Conservation (phyloP, 2,329 filamentous ascomycete genomes). For the Albifimbria verrucaria region DNA sequence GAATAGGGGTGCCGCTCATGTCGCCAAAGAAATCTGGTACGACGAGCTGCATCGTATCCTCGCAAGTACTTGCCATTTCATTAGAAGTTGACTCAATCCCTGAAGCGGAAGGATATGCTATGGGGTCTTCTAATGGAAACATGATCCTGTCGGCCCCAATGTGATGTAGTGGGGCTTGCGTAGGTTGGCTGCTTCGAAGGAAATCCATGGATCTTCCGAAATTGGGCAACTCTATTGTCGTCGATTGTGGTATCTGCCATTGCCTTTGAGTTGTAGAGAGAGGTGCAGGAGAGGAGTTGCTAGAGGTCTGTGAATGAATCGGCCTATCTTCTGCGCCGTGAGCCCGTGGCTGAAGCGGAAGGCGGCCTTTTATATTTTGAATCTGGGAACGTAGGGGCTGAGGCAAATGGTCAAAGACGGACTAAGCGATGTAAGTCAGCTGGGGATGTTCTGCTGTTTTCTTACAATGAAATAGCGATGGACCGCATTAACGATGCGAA, state of each 20-base stretch:
- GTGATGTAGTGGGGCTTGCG: neutral
- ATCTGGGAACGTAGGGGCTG: neutral
- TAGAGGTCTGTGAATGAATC: neutral
- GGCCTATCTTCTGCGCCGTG: neutral
- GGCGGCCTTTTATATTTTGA: neutral
- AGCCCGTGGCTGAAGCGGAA: neutral
- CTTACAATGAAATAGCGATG: neutral
- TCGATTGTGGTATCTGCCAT: neutral
- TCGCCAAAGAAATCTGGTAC: slow-evolving; percentile 1
- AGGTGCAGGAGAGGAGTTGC: neutral
- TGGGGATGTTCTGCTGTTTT: neutral
- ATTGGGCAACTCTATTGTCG: neutral
- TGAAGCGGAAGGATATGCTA: neutral
- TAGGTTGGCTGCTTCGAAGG: neutral
- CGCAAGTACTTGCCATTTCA: neutral
- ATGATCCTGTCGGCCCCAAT: neutral
- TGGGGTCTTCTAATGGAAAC: neutral
- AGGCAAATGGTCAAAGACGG: neutral
- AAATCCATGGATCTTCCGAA: neutral
- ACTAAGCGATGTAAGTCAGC: neutral
- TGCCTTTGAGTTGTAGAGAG: neutral
- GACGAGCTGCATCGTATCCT: slow-evolving; percentile 1
- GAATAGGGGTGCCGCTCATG: neutral
- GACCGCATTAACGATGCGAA: too few species aligned
- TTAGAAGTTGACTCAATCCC: neutral